These are phyloP conservation scores for Ceratorhiza oryzae-sativae DNA, from an alignment of 1,284 basidiomycete species.

Conservation along the genomic window DNA sequence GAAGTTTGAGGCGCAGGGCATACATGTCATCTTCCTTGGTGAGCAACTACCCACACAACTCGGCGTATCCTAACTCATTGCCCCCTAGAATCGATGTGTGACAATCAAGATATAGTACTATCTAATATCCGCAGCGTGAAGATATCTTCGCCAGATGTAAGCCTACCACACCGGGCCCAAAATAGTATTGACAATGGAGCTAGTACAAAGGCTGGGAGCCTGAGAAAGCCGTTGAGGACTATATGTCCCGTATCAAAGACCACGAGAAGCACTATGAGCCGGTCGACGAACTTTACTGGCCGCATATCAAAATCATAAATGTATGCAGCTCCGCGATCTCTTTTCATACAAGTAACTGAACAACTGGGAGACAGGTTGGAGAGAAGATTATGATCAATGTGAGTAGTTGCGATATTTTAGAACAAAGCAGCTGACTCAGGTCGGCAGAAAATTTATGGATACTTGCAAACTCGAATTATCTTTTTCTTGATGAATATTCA, in stretches of 20 bases:
- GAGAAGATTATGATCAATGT: slow-evolving; percentile 93
- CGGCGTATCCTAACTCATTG: background rate
- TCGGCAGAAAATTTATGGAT: slow-evolving; percentile 83
- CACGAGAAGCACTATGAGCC: slow-evolving; percentile 91
- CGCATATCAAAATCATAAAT: slow-evolving; percentile 96
- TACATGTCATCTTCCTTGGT: slow-evolving; percentile 95
- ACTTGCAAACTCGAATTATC: slow-evolving; percentile 85
- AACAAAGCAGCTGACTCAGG: background rate
- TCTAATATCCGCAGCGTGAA: slow-evolving; percentile 96
- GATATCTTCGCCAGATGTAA: slow-evolving; percentile 94
- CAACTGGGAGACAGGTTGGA: slow-evolving; percentile 66
- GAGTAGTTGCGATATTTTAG: slow-evolving; percentile 47
- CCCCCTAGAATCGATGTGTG: slow-evolving; percentile 81
- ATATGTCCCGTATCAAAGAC: slow-evolving; percentile 86
- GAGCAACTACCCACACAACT: slow-evolving; percentile 46
- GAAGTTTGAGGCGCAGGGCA: slow-evolving; percentile 81
- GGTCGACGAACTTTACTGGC: slow-evolving; percentile 83
- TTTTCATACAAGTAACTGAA: background rate
- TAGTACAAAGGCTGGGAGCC: slow-evolving; percentile 94
- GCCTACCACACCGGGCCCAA: slow-evolving; percentile 48
- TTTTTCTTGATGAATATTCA: slow-evolving; percentile 99
- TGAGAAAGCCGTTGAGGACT: slow-evolving; percentile 89
- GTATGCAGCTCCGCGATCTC: slow-evolving; percentile 54
- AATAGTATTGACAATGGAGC: background rate
- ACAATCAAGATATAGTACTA: slow-evolving; percentile 91